Conservation (phyloP, 1,284 basidiomycete genomes). For the Calocybe gambosa region DNA sequence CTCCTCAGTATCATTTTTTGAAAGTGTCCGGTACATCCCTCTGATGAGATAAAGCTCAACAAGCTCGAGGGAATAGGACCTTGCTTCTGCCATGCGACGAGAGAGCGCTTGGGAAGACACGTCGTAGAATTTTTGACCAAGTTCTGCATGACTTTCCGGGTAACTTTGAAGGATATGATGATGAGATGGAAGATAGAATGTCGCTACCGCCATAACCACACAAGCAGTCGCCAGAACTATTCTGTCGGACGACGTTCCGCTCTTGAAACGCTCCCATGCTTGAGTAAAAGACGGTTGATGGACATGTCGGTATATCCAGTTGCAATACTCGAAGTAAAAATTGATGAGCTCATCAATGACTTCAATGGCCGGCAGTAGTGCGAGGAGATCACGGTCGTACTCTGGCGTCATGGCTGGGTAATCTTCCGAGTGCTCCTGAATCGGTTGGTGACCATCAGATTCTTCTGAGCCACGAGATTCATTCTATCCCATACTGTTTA, state of each 20-base stretch:
- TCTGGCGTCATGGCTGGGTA: constrained; percentile 45
- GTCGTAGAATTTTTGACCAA: constrained; percentile 59
- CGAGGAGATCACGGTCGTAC: constrained; percentile 65
- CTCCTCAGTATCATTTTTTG: constrained; percentile 71
- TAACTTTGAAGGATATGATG: constrained; percentile 51
- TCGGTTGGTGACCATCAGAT: constrained; percentile 41
- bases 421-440: constrained; percentile 41
- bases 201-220: constrained; percentile 63
- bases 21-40: constrained; percentile 63
- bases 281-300: constrained; percentile 53
- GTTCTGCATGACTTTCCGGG: constrained; percentile 45
- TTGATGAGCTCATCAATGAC: constrained; percentile 64
- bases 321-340: constrained; percentile 79
- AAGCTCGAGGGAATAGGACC: constrained; percentile 66
- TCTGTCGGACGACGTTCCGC: constrained; percentile 56
- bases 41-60: constrained; percentile 66
- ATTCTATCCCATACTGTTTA: constrained; percentile 25
- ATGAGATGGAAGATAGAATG: constrained; percentile 63
- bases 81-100: constrained; percentile 52
- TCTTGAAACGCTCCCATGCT: constrained; percentile 70
- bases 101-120: constrained; percentile 62
- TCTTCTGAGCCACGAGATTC: constrained; percentile 47
- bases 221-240: constrained; percentile 64
- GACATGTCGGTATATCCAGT: constrained; percentile 77
- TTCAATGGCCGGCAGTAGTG: constrained; percentile 54